phyloP scores from a whole-genome alignment of 2,329 filamentous ascomycete species.

The Penicillium sp. region DNA sequence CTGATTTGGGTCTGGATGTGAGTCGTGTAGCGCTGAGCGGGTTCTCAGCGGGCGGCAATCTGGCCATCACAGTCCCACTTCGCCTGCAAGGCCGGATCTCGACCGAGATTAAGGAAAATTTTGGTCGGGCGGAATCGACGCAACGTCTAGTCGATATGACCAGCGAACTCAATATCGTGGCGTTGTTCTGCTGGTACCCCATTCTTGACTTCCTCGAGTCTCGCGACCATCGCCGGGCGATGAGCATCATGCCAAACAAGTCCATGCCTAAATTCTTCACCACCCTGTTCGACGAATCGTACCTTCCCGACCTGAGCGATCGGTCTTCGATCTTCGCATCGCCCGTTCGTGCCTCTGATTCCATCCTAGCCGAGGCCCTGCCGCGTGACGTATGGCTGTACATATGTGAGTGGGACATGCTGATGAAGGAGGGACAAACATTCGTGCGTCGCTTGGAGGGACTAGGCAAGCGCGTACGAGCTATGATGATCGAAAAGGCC shows the following conservation, averaged over 20 bases:
- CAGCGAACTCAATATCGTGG: slow-evolving; percentile 51
- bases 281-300: slow-evolving; percentile 49
- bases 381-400: slow-evolving; percentile 62
- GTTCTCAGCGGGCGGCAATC: slow-evolving; percentile 63
- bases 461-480: slow-evolving; percentile 45
- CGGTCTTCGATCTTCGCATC: slow-evolving; percentile 59
- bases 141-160: slow-evolving; percentile 37
- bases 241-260: slow-evolving; percentile 52
- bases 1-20: slow-evolving; percentile 56
- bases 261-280: slow-evolving; percentile 49
- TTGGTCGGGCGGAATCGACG: slow-evolving; percentile 33
- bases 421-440: slow-evolving; percentile 57
- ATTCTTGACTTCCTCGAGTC: slow-evolving; percentile 61
- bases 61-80: slow-evolving; percentile 61
- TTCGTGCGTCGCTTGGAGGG: slow-evolving; percentile 43
- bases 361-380: slow-evolving; percentile 52
- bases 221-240: slow-evolving; percentile 57
- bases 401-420: slow-evolving; percentile 66
- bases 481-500: slow-evolving; percentile 47
- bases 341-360: slow-evolving; percentile 55
- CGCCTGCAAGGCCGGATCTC: slow-evolving; percentile 48
- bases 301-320: slow-evolving; percentile 46
- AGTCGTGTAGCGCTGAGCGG: slow-evolving; percentile 59
- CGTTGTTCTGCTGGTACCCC: slow-evolving; percentile 62
- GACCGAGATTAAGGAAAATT: slow-evolving; percentile 22